Conservation (phyloP, 768 basidiomycete genomes). For the Termitomyces sp. region DNA sequence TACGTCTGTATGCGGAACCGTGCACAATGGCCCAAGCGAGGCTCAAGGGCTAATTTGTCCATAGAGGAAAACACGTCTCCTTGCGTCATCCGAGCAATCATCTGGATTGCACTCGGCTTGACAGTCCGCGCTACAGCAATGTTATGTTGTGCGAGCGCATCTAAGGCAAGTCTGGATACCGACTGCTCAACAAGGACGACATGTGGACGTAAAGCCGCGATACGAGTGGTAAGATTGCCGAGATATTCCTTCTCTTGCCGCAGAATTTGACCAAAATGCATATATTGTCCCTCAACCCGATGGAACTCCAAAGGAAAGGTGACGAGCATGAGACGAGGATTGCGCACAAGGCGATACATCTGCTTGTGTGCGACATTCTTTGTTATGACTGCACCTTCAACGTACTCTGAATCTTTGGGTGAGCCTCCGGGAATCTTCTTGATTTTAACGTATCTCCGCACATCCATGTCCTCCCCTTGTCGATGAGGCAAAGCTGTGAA, state of each 20-base stretch:
- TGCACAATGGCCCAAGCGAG: slow-evolving; percentile 82
- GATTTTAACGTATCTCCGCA: slow-evolving; percentile 93
- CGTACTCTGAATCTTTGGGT: slow-evolving; percentile 92
- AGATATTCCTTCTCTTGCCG: slow-evolving; percentile 94
- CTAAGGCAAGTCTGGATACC: slow-evolving; percentile 86
- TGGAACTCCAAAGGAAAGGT: slow-evolving; percentile 95
- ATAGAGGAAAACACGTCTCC: slow-evolving; percentile 94
- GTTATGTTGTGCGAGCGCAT: slow-evolving; percentile 76
- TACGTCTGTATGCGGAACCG: slow-evolving; percentile 88
- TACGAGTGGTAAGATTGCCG: slow-evolving; percentile 79
- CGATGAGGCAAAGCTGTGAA: slow-evolving; percentile 66
- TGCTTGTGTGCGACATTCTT: slow-evolving; percentile 97
- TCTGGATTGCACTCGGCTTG: slow-evolving; percentile 81
- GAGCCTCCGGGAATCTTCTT: slow-evolving; percentile 96
- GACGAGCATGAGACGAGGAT: slow-evolving; percentile 93
- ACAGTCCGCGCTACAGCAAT: slow-evolving; percentile 90
- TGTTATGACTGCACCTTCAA: slow-evolving; percentile 94
- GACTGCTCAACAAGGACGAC: slow-evolving; percentile 89
- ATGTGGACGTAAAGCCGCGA: slow-evolving; percentile 88
- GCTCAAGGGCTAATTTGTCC: slow-evolving; percentile 87
- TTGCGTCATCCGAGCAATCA: slow-evolving; percentile 91
- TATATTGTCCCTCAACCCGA: slow-evolving; percentile 87
- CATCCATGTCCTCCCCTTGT: slow-evolving; percentile 92
- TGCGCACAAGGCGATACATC: slow-evolving; percentile 78
- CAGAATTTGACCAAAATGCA: slow-evolving; percentile 87